Base-by-base conservation (phyloP, 306 rosid genomes). In the Mimosa pudica region DNA sequence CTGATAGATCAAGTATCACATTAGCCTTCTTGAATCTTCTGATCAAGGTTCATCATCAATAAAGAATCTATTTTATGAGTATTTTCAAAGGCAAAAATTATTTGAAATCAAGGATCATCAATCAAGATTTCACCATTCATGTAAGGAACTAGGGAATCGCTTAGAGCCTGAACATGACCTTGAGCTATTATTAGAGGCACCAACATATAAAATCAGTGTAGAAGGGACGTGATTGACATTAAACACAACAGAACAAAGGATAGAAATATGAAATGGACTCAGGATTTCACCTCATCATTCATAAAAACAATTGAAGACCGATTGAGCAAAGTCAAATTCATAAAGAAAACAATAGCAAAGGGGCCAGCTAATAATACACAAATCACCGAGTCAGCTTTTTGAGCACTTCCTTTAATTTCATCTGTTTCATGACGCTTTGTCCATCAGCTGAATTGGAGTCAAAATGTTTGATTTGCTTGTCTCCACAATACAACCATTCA, bases 371-470 rank as follows among this genome's bases (percentile, higher is more conserved):
- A 81, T 69, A 54, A 80, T 79, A 80, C 79, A 80, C 20, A 71
- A 77, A 81, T 70, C 70, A 68, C 75, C 0, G 12, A 14, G 8
- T 2, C 63, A 38, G n/a, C 54, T 41, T 36, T 55, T 55, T 57
- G 55, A 36, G 74, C 24, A 16, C 52, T 76, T 72, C 62, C 61
- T 70, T 41, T 9, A 42, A 24, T 46, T 70, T 45, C 24, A 70
- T 36, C 47, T 73, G 63, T 45, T 74, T 89, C 81, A 90, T 33
- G 88, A 89, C 30, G 91, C 18, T 86, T 94, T 92, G 74, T 94
- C 98, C 93, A 92, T 94, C 85, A 94, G 92, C 80, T 92, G 97
- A 71, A 94, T 94, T 41, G 98, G 98, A 54, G 97, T 82, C 84
- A 94, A 79, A 82, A 94, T 92, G 84, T 87, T 91, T 61, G 90